Percentiles rank a stretch among this genome's conserved stretches.
phyloP scores from a whole-genome alignment of 164 flowering plant genomes.

The Cinnamomum chago region DNA sequence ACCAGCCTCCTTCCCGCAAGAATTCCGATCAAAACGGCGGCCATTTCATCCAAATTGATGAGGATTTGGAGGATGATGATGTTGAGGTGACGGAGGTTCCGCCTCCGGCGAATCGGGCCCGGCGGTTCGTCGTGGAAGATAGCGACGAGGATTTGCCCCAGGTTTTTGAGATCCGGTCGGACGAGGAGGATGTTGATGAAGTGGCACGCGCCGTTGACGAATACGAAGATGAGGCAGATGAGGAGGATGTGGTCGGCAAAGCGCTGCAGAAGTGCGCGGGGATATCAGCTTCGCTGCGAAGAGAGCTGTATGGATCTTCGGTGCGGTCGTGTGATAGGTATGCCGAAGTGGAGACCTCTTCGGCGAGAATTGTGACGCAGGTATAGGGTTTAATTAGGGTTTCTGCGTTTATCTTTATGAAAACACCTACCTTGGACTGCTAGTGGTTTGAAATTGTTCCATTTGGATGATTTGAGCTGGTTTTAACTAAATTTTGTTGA shows the following conservation, averaged over 20 bases:
- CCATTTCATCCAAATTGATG: neutral
- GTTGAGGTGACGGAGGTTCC: conserved; percentile 30
- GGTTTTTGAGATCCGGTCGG: conserved; percentile 12
- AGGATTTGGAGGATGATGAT: conserved; percentile 45
- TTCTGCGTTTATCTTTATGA: neutral
- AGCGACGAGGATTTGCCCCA: conserved; percentile 33
- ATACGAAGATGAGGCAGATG: conserved; percentile 29
- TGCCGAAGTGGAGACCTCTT: conserved; percentile 65
- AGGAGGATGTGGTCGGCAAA: conserved; percentile 74
- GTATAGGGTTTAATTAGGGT: conserved; percentile 21
- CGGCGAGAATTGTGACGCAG: conserved; percentile 85
- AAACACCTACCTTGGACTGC: neutral
- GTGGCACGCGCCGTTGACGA: conserved; percentile 1
- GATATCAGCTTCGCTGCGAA: conserved; percentile 62
- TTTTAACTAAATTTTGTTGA: neutral
- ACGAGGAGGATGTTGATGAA: conserved; percentile 21
- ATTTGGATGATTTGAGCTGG: neutral
- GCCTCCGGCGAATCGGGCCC: conserved; percentile 34
- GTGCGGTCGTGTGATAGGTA: conserved; percentile 44
- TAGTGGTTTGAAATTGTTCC: neutral
- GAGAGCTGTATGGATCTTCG: conserved; percentile 72
- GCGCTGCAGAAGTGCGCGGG: conserved; percentile 85
- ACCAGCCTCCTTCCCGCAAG: conserved; percentile 10
- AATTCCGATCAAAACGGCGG: neutral
- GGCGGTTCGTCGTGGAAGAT: conserved; percentile 60